phyloP scores from a whole-genome alignment of 169 alveolate genomes.

The Plasmodium berghei region DNA sequence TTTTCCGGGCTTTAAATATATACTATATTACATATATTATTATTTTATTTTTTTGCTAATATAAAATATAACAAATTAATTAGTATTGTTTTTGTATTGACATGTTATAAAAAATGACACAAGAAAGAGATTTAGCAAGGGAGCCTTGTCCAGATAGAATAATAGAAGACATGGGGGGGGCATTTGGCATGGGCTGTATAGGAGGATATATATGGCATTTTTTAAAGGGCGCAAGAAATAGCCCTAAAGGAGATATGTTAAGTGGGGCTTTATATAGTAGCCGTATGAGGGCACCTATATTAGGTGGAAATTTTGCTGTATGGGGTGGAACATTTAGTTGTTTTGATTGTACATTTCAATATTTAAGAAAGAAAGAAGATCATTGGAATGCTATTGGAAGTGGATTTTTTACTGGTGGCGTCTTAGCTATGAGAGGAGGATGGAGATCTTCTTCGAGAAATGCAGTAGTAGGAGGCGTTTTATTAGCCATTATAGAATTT shows the following conservation, averaged over 20 bases:
- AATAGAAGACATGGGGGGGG: slow-evolving; percentile 97
- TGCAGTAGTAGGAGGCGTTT: slow-evolving; percentile 93
- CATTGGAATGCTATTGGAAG: slow-evolving; percentile 95
- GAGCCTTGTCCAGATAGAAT: slow-evolving; percentile 98
- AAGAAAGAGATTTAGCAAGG: slow-evolving; percentile 90
- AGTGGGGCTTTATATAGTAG: slow-evolving; percentile 94
- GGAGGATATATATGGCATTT: slow-evolving; percentile 96
- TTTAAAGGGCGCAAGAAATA: slow-evolving; percentile 93
- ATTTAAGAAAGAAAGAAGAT: slow-evolving; percentile 94
- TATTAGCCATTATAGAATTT: slow-evolving; percentile 90
- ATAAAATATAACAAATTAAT: no score
- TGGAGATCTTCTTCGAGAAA: slow-evolving; percentile 89
- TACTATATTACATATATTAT: no score
- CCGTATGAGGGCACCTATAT: slow-evolving; percentile 93
- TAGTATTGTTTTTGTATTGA: slow-evolving; percentile 7
- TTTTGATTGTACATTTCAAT: slow-evolving; percentile 94
- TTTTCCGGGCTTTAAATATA: no score
- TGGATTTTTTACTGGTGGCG: slow-evolving; percentile 96
- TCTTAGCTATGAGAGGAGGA: slow-evolving; percentile 92
- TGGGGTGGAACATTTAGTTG: slow-evolving; percentile 98
- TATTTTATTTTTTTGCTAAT: no score
- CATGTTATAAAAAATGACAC: slow-evolving; percentile 70
- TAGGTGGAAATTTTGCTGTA: slow-evolving; percentile 96
- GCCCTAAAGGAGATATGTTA: slow-evolving; percentile 92
- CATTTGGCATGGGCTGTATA: slow-evolving; percentile 96